Base-by-base conservation (phyloP, 768 basidiomycete species). In the Infundibulicybe gibba region DNA sequence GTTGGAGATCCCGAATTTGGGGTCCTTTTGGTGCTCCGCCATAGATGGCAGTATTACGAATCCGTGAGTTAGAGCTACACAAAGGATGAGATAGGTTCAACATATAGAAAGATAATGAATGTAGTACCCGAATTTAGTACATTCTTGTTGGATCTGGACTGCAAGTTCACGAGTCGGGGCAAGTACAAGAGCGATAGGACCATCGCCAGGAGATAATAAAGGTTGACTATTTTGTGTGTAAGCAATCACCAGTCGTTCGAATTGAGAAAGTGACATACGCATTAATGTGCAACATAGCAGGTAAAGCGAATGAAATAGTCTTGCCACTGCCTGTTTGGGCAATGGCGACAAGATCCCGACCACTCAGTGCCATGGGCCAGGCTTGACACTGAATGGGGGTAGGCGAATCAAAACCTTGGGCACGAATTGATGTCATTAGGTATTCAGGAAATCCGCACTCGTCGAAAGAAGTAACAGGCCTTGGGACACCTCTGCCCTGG, bases 281-380 rank as follows among this genome's bases (percentile, higher is more conserved):
- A 79, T 98, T 99, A 73, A 99, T 99, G 69, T 99, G 97, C 31
- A 99, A 77, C 95, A 98, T 99, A 42, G 97, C 95, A 34, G 97
- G 97, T 39, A 99, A 84, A 46, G 97, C 95, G 64, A 99, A 99
- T 9, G 94, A 83, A 47, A 99, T 97, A 6, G 97, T 99, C 74
- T 99, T 99, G 48, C 97, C 97, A 66, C 91, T 94, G 47, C 97
- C 97, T 8, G 97, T 99, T 67, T 97, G 94, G 32, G 97, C 94
- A 57, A 99, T 92, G 46, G 95, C 97, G 39, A 95, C 89, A 33
- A 97, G 78, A 67, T 99, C 95, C 50, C 92, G 79, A 45, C 95
- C 95, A 41, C 80, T 91, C 21, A 97, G 74, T 3, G 97, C 95
- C 94, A 98, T 98, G 0, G 97, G 97, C 97, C 97, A 99, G 14